Evolutionary conservation across 2,329 filamentous ascomycete genomes (phyloP), one percentile per base, ranked within the genome.

Genomic region (Nothophaeocryptopus gaeumannii): DNA sequence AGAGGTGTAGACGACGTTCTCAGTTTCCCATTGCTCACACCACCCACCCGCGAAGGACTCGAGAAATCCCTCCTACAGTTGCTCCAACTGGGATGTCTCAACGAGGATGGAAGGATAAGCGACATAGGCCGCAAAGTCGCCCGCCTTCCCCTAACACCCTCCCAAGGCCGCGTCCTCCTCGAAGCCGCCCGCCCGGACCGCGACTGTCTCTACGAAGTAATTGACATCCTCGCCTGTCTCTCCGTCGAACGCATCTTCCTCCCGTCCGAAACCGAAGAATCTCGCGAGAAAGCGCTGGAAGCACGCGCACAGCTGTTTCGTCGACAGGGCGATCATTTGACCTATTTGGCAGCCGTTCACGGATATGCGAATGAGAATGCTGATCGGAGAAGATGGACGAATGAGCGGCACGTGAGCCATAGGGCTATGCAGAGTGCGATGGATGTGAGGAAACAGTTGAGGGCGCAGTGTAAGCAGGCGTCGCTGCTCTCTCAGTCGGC

Each of bases 51-150:
- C 2, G 86, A 95, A 56, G 80, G 88, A 0, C 80, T 96, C 42
- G 84, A 92, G 60, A 89, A 89, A 59, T 90, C 91, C 0, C 74
- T 96, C 1, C 70, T 93, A 5, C 87, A 93, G 46, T 78, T 99
- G 0, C 81, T 89, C 45, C 81, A 86, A 32, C 82, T 99, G 2
- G 83, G 85, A 9, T 90, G 91, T 0, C 71, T 99, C 0, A 78
- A 82, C 20, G 81, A 88, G 15, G 74, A 81, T 5, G 90, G 89
- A 5, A 73, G 74, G 1, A 89, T 99, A 63, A 96, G 86, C 4
- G 72, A 80, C 0, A 75, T 82, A 13, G 93, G 93, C 1, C 75
- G 78, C 37, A 85, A 85, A 47, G 90, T 99, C 69, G 87, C 92
- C 1, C 80, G 83, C 33, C 82, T 97, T 15, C 93, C 93, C 0